Evolutionary conservation across 140 eudicot genomes (phyloP), one percentile per base, ranked within the genome.

Genomic region (Senecio squalidus): DNA sequence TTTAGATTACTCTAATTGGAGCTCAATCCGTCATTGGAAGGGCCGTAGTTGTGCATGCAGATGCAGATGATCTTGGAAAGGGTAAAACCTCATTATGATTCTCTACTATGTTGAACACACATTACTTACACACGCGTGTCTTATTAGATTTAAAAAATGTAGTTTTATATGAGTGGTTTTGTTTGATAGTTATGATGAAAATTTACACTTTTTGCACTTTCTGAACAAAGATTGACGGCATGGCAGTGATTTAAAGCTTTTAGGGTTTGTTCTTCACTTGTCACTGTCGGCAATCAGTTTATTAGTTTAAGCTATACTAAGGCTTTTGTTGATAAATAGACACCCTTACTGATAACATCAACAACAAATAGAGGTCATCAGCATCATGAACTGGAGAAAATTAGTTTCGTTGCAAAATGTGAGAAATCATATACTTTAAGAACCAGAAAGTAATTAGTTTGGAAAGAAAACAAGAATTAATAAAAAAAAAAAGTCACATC

Each of bases 21-120:
- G 57, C 94, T 59, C 68, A 74, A 56, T 86, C 98, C 46, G 81
- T 91, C 44, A 70, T 91, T 64, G 98, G 98, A 75, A 81, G 98
- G 84, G 98, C 98, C 21, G 98, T 91, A 20, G 98, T 91, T 67
- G 96, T 91, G 62, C 98, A 91, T 78, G 98, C 79, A 63, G 98
- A 91, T 50, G 82, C 98, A 56, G 98, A 91, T 86, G 96, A 91
- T 75, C 87, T 91, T 57, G 98, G 98, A 81, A 91, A 78, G 79
- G 96, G 98, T 91, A n/a, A 61, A 25, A 71, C 34, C 24, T 61
- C 30, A 52, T 55, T 30, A 8, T 31, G 5, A 30, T n/a, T 31
- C 15, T 43, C 9, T 55, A 55, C 41, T 43, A 9, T 29, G 15
- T 28, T 45, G 3, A 11, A 44, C 25, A n/a, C n/a, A n/a, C n/a